A percentile compares a stretch with the other conserved stretches of the same genome.
These are phyloP conservation scores for Serendipita vermifera DNA, from an alignment of 768 basidiomycete genomes.

Conservation along the genomic window DNA sequence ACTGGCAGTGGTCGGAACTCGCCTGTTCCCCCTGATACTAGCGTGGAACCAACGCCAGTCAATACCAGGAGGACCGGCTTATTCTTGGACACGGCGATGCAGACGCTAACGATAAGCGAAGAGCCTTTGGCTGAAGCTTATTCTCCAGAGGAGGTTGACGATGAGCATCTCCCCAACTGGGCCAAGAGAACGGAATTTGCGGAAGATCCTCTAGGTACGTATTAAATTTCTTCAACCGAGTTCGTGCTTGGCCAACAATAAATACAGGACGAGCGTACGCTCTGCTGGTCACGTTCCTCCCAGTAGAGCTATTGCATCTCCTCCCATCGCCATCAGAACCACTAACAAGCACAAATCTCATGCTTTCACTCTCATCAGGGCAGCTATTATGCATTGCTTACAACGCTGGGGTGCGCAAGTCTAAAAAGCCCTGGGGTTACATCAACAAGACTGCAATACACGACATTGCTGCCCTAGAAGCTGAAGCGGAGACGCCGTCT, in stretches of 20 bases:
- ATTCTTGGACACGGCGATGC: conserved; percentile 45
- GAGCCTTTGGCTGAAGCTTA: conserved; percentile 47
- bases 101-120: conserved; percentile 31
- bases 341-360: conserved; percentile 28
- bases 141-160: conserved; percentile 44
- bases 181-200: conserved; percentile 46
- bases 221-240: not conserved
- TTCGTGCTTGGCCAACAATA: no score
- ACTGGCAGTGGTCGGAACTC: not conserved
- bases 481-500: conserved; percentile 26
- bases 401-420: conserved; percentile 67
- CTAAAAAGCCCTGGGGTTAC: conserved; percentile 79
- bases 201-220: conserved; percentile 47
- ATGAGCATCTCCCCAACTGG: conserved; percentile 68
- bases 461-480: conserved; percentile 58
- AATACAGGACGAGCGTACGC: conserved; percentile 49
- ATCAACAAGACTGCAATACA: conserved; percentile 67
- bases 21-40: conserved; percentile 14
- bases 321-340: conserved; percentile 24
- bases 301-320: conserved; percentile 35
- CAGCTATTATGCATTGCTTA: conserved; percentile 71
- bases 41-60: not conserved
- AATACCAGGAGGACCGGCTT: conserved; percentile 31
- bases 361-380: conserved; percentile 54
- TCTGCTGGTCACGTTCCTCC: conserved; percentile 47